A percentile compares a stretch with the other conserved stretches of the same genome.
phyloP scores from a whole-genome alignment of 352 stramenopile species.

The Globisporangium cylindrosporum region DNA sequence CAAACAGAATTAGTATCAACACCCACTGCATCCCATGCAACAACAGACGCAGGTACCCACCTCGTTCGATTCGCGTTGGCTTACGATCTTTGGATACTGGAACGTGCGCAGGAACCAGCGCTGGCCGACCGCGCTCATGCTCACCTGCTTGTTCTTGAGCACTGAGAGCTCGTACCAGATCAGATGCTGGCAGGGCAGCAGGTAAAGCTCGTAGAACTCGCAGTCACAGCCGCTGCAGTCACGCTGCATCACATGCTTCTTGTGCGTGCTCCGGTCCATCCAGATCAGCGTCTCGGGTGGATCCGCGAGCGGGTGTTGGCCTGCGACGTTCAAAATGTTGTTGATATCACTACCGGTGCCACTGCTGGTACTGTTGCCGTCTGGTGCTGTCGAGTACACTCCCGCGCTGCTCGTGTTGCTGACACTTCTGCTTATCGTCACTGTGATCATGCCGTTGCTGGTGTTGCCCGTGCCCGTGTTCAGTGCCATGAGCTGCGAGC shows the following conservation, averaged over 20 bases:
- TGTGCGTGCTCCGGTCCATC: constrained; percentile 45
- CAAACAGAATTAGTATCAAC: not conserved
- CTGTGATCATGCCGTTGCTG: constrained; percentile 22
- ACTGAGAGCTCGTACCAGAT: constrained; percentile 73
- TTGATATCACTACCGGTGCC: not conserved
- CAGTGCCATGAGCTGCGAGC: constrained; percentile 52
- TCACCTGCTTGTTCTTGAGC: constrained; percentile 63
- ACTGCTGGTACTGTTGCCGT: not conserved
- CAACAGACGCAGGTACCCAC: constrained; percentile 19
- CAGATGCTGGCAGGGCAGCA: constrained; percentile 65
- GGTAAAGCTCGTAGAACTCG: constrained; percentile 63
- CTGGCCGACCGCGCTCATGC: constrained; percentile 49
- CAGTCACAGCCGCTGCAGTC: constrained; percentile 65
- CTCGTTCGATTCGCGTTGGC: constrained; percentile 68
- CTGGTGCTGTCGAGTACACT: not conserved
- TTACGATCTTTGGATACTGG: constrained; percentile 54
- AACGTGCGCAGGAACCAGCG: constrained; percentile 74
- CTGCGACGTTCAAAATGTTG: constrained; percentile 7
- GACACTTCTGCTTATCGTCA: constrained; percentile 24
- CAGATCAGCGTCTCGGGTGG: constrained; percentile 40
- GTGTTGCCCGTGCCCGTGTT: constrained; percentile 23
- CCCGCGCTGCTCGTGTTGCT: not conserved
- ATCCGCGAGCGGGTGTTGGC: constrained; percentile 13
- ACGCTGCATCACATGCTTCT: constrained; percentile 56
- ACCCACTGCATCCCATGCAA: not conserved